Percentiles rank a stretch among this genome's conserved stretches.
Conservation (phyloP, 2,329 filamentous ascomycete species). For the Neofusicoccum laricinum region DNA sequence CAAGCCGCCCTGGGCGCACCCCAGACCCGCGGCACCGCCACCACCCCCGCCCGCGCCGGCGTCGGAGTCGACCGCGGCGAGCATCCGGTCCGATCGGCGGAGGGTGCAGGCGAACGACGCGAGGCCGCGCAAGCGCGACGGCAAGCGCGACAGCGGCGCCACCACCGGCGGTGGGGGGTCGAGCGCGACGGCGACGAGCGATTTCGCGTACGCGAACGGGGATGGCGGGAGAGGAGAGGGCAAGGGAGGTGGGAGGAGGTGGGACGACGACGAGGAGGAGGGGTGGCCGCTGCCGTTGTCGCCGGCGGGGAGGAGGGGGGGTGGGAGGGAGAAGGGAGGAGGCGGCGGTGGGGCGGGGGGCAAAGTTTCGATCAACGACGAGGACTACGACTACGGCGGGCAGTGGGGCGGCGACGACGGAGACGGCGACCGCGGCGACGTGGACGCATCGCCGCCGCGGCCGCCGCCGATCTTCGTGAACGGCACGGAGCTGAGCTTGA, state of each 20-base stretch:
- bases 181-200: not conserved
- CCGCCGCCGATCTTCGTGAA: not conserved
- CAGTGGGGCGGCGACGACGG: not conserved
- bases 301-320: not conserved
- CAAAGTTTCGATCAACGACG: too few species aligned
- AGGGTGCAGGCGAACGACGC: too few species aligned
- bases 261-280: too few species aligned
- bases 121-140: too few species aligned
- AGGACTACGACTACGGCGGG: not conserved
- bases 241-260: too few species aligned
- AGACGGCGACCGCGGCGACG: not conserved
- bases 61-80: not conserved
- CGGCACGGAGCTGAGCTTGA: not conserved
- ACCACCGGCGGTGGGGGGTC: not conserved
- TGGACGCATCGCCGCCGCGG: not conserved
- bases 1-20: not conserved
- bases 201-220: not conserved
- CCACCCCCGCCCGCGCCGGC: not conserved
- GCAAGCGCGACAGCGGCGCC: too few species aligned
- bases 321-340: not conserved
- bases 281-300: not conserved
- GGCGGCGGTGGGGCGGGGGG: not conserved
- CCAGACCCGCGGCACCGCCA: not conserved
- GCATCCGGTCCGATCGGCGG: too few species aligned
- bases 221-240: too few species aligned